phyloP scores from a whole-genome alignment of 176 grass and related monocot genomes.

The Alopecurus myosuroides region DNA sequence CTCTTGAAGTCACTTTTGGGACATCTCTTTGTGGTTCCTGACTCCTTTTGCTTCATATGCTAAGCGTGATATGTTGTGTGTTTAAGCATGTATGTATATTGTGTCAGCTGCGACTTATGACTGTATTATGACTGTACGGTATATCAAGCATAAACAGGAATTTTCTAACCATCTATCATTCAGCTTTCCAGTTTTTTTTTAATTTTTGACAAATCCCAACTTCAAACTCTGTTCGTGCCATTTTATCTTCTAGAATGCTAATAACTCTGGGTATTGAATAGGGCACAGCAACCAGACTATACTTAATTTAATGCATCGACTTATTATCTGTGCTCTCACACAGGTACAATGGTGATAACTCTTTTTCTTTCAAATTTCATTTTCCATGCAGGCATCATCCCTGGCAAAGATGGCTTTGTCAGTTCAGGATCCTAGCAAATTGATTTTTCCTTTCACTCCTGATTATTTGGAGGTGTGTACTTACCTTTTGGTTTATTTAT shows the following conservation, averaged over 20 bases:
- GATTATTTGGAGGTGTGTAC: conserved; percentile 73
- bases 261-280: not conserved
- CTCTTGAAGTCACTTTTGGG: not conserved
- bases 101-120: not conserved
- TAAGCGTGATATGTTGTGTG: not conserved
- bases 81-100: not conserved
- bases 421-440: conserved; percentile 27
- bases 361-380: not conserved
- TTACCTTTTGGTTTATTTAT: conserved; percentile 4
- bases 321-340: not conserved
- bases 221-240: not conserved
- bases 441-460: conserved; percentile 64
- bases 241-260: not conserved
- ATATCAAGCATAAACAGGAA: not conserved
- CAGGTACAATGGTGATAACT: not conserved
- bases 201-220: not conserved
- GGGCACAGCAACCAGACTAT: not conserved
- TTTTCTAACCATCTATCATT: not conserved
- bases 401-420: conserved; percentile 69
- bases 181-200: not conserved
- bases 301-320: not conserved
- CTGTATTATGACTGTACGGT: too few relatives aligned
- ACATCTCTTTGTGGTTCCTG: not conserved
- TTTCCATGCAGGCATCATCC: conserved; percentile 62
- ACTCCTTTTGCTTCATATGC: not conserved